Evolutionary conservation across 768 basidiomycete species (phyloP).

Genomic region (Agrocybe pediades): DNA sequence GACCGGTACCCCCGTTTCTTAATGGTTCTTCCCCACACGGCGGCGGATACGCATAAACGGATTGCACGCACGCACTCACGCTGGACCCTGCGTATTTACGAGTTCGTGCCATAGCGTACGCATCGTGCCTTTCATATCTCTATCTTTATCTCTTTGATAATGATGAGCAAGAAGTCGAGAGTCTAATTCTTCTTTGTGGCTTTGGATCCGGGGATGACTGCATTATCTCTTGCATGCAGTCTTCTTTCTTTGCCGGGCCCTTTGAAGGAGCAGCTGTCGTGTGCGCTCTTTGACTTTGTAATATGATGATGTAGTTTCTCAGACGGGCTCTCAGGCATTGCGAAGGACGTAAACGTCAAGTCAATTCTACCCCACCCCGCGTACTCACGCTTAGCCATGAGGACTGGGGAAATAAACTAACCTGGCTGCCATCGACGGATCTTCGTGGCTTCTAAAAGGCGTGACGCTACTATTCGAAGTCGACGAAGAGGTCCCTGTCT

Average conservation of each 20-base stretch:
- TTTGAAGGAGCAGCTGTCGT: background rate
- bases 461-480: background rate
- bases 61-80: background rate
- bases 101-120: background rate
- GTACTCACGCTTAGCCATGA: background rate
- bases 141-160: background rate
- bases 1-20: background rate
- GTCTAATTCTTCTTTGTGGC: background rate
- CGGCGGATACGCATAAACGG: too few species aligned
- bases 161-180: background rate
- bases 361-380: background rate
- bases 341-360: background rate
- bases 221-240: too few species aligned
- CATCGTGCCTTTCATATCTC: background rate
- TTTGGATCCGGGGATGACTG: background rate
- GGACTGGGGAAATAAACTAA: background rate
- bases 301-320: too few species aligned
- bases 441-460: background rate
- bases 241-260: background rate
- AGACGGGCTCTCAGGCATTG: background rate
- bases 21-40: background rate
- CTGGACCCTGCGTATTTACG: background rate
- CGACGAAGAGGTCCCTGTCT: background rate
- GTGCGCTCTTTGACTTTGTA: background rate
- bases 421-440: too few species aligned